Evolutionary conservation across 2,329 filamentous ascomycete genomes (phyloP), one percentile per base, ranked within the genome.

Genomic region (Xylariaceae sp.): DNA sequence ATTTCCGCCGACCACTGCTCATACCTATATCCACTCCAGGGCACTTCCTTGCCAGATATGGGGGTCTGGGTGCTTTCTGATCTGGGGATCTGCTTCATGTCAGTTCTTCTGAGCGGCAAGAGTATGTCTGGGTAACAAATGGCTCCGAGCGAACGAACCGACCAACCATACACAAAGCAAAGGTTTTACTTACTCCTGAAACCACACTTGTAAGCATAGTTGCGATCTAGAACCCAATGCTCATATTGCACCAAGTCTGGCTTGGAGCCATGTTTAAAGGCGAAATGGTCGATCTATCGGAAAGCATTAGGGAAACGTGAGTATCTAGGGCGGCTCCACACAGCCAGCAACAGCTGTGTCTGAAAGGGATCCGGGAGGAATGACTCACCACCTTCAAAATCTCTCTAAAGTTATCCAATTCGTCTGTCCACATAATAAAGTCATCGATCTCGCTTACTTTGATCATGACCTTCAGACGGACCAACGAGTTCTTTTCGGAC

Each of bases 381-480:
- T 32, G 4, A 36, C 60, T 55, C 53, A 63, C 66, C 59, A 51
- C 59, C 16, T 61, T 50, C 8, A 61, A 30, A 18, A 67, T 49
- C 13, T 53, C 46, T 16, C 61, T 54, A 22, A 64, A 68, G 10
- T 58, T 53, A 15, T 51, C 30, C 13, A 67, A 54, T 39, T 68
- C 65, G 9, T 55, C 51, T 29, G 30, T 42, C 63, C 64, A 67
- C 22, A 64, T 30, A 10, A 51, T 49, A n/a, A n/a, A n/a, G 8
- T 40, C 52, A 18, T 54, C 48, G 16, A 67, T 53, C 29, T 66
- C 58, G 44, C 59, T 62, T 13, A 69, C 54, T 53, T 67, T 69
- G 50, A 70, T 56, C 57, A 71, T 62, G 55, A 71, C 47, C 30
- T 64, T 61, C 2, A 71, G 49, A 21, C 60, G 61, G 32, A 64